A percentile compares a stretch with the other conserved stretches of the same genome.
These are phyloP conservation scores for Coemansia sp. DNA, from an alignment of 192 early-diverging fungal genomes.

Conservation along the genomic window DNA sequence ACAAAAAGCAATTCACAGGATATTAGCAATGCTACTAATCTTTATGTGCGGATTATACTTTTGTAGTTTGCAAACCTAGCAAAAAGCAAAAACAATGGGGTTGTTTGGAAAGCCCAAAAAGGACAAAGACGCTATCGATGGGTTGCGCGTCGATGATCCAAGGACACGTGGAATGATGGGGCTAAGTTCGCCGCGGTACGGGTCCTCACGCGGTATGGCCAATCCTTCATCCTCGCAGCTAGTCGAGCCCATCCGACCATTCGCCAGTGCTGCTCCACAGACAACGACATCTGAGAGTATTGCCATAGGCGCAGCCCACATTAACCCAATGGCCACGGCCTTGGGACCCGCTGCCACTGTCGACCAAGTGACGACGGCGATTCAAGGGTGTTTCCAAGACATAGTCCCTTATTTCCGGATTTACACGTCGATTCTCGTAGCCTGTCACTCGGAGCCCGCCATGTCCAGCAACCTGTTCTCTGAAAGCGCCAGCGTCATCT, in stretches of 20 bases:
- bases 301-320: background rate
- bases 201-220: background rate
- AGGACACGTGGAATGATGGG: background rate
- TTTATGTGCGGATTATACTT: background rate
- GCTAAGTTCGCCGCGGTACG: slow-evolving; percentile 7
- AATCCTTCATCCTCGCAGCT: background rate
- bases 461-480: slow-evolving; percentile 37
- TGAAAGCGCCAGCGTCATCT: slow-evolving; percentile 37
- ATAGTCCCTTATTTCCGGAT: slow-evolving; percentile 46
- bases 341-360: slow-evolving; percentile 18
- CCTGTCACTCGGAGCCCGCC: slow-evolving; percentile 40
- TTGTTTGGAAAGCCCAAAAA: slow-evolving; percentile 40
- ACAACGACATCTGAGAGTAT: background rate
- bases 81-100: slow-evolving; percentile 22
- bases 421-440: slow-evolving; percentile 48
- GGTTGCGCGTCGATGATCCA: background rate
- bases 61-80: background rate
- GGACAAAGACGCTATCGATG: slow-evolving; percentile 15
- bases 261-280: background rate
- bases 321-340: background rate
- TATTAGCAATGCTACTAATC: background rate
- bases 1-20: background rate
- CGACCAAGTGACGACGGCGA: slow-evolving; percentile 36
- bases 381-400: slow-evolving; percentile 25
- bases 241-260: background rate